Base-by-base conservation (phyloP, 2,329 filamentous ascomycete species). In the Verruconis gallopava region DNA sequence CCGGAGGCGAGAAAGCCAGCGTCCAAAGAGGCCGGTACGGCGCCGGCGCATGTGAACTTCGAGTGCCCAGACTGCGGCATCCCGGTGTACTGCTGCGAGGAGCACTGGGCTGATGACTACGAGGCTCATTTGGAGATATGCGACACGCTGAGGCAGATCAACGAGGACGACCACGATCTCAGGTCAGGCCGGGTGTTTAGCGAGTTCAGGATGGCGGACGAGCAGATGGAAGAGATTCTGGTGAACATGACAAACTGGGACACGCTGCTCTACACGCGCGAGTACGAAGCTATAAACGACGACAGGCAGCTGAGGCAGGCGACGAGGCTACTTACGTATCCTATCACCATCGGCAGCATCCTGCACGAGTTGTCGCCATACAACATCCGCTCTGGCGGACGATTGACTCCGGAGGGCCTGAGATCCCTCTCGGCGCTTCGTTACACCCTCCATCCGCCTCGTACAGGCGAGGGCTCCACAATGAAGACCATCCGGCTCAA, bases 181-280 rank as follows among this genome's bases (percentile, higher is more conserved):
- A 73, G 82, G 39, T 94, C 85, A 14, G 91, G 91, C 3, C 75
- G 91, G 20, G 81, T 85, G 60, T 98, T 98, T 62, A 80, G 83
- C 12, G 93, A 98, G 60, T 96, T 93, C 55, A 78, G 88, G 47
- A 93, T 94, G 56, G 86, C 91, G 0, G 84, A 81, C 12, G 72
- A 79, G 42, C 88, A 95, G 64, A 78, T 95, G 58, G 88, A 95
- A 49, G 89, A 95, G 59, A 84, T 86, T 22, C 72, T 91, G 50
- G 77, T 95, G 50, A 98, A 98, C 63, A 88, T 98, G 82, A 93
- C 82, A 34, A 98, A 93, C 60, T 98, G 91, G 91, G 91, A 98
- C 61, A 96, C 91, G 0, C 85, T 93, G 52, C 68, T 98, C 55
- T 98, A 94, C 58, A 93, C 86, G 3, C 73, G 91, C 54, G 81